Evolutionary conservation across 2,329 filamentous ascomycete genomes (phyloP), one percentile per base, ranked within the genome.

Genomic region (Pleomassaria siparia): DNA sequence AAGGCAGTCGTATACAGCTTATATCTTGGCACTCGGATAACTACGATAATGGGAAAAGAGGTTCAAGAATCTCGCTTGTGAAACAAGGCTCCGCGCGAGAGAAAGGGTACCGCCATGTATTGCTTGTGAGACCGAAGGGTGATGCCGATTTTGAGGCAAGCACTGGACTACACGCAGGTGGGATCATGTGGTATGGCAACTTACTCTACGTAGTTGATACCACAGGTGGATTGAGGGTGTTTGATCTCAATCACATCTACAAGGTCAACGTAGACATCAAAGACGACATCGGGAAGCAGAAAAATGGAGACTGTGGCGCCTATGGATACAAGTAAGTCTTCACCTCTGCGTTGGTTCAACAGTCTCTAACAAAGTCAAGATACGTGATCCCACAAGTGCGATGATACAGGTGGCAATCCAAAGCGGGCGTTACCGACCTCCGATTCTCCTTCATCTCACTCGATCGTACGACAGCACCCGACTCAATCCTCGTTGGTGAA

Each of bases 21-120:
- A 40, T 55, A 1, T 47, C 41, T 3, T 55, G 52, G 52, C 52
- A 55, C 40, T 55, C 52, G 12, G 51, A 54, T 24, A 22, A 52
- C 20, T 52, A 55, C 41, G 49, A 55, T 16, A 39, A 48, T 26
- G 49, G 49, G 12, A 49, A 52, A 29, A 30, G 52, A 20, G 52
- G 52, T 2, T 46, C 49, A n/a, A 33, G 52, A n/a, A 42, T 55
- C 20, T 41, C 45, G 6, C 52, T 55, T 32, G 52, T 55, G 12
- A 49, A 47, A 9, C 51, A 43, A 20, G 36, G 46, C 12, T 30
- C 22, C 25, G 25, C 32, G 15, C 25, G 43, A n/a, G 25, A 30
- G 25, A 55, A 48, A 37, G 43, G 50, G 25, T 55, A 55, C 35
- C 36, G 49, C n/a, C 49, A 55, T 44, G 49, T 55, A 1, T 29